phyloP scores from a whole-genome alignment of 2,329 filamentous ascomycete genomes.

The Tolypocladium sp. region DNA sequence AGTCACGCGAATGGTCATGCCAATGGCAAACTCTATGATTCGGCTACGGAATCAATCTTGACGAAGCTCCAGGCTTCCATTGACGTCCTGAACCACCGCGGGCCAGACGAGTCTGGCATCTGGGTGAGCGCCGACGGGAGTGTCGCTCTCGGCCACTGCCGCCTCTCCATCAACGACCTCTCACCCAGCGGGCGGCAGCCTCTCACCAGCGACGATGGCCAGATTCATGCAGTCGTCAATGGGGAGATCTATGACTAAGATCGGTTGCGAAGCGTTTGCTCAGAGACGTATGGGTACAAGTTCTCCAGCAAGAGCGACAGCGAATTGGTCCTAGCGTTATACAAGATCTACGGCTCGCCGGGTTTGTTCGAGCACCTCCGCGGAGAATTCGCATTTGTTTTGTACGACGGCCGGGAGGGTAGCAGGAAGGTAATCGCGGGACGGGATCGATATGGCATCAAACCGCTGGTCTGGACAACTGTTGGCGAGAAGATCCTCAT shows the following conservation, averaged over 20 bases:
- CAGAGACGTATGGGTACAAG: conserved; percentile 24
- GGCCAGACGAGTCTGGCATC: conserved; percentile 17
- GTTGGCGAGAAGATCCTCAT: conserved; percentile 30
- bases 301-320: conserved; percentile 39
- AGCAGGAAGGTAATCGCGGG: conserved; percentile 33
- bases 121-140: conserved; percentile 14
- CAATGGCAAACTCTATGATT: not conserved
- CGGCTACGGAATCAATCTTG: no score
- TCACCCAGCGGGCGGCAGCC: conserved; percentile 35
- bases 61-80: conserved; percentile 11
- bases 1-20: not conserved
- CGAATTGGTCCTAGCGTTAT: conserved; percentile 44
- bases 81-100: conserved; percentile 17
- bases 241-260: conserved; percentile 49
- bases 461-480: conserved; percentile 43
- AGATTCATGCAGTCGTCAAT: conserved; percentile 47
- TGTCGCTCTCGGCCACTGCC: conserved; percentile 34
- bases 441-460: conserved; percentile 47
- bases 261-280: conserved; percentile 26
- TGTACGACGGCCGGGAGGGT: conserved; percentile 33
- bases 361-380: conserved; percentile 30
- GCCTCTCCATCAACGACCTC: conserved; percentile 43
- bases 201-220: conserved; percentile 24
- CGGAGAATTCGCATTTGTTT: conserved; percentile 44
- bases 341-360: conserved; percentile 34